These are phyloP conservation scores for Pseudogymnoascus sp. DNA, from an alignment of 2,329 filamentous ascomycete genomes.

Conservation along the genomic window DNA sequence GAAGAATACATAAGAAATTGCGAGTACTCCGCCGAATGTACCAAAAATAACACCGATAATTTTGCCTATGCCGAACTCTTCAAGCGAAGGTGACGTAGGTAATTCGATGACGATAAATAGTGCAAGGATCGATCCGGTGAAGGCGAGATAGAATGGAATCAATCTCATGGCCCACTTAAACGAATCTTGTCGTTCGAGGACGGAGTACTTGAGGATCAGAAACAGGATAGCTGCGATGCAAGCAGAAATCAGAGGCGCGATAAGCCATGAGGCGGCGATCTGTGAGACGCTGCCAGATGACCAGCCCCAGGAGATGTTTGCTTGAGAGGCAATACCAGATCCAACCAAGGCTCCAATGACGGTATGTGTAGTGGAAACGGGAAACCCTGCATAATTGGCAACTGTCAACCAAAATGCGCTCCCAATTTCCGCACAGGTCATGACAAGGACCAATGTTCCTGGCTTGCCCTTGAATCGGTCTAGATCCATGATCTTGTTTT, in stretches of 20 bases:
- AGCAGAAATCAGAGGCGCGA: slow-evolving; percentile 41
- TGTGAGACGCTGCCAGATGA: slow-evolving; percentile 38
- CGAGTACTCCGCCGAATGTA: slow-evolving; percentile 16
- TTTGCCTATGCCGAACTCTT: slow-evolving; percentile 31
- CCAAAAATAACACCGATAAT: slow-evolving; percentile 26
- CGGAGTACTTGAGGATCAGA: slow-evolving; percentile 40
- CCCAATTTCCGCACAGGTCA: slow-evolving; percentile 51
- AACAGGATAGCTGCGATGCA: slow-evolving; percentile 43
- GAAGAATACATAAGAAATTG: slow-evolving; percentile 29
- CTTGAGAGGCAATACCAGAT: slow-evolving; percentile 22
- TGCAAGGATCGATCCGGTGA: slow-evolving; percentile 21
- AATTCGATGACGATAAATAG: slow-evolving; percentile 22
- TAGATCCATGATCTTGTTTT: slow-evolving; percentile 48
- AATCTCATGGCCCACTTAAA: slow-evolving; percentile 42
- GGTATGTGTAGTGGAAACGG: slow-evolving; percentile 45
- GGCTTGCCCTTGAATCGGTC: slow-evolving; percentile 56
- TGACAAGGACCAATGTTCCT: slow-evolving; percentile 52
- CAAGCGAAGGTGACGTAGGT: slow-evolving; percentile 20
- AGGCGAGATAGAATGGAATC: slow-evolving; percentile 24
- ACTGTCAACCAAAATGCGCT: slow-evolving; percentile 55
- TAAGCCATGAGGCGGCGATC: slow-evolving; percentile 40
- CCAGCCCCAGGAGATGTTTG: slow-evolving; percentile 36
- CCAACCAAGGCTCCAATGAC: neutral
- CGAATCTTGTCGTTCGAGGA: slow-evolving; percentile 41
- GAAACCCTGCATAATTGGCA: slow-evolving; percentile 54